Percentiles rank a stretch among this genome's conserved stretches.
Conservation (phyloP, 2,329 filamentous ascomycete genomes). For the Alternaria gaisen region DNA sequence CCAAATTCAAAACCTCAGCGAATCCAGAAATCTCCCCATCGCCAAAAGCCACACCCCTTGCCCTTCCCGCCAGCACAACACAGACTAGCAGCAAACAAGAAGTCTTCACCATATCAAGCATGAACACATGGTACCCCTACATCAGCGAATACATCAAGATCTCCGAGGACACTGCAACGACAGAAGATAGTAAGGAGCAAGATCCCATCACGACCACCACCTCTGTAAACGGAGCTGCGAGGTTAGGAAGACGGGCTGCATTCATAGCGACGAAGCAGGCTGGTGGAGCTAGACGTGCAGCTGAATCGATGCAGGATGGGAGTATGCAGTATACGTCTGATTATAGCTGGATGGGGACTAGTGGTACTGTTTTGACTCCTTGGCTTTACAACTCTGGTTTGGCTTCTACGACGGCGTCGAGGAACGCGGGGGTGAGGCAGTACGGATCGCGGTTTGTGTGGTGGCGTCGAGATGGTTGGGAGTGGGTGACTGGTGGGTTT, state of each 20-base stretch:
- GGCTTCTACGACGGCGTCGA: background rate
- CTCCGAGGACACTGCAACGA: background rate
- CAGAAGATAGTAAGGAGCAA: background rate
- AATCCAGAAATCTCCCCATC: background rate
- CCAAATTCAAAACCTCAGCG: background rate
- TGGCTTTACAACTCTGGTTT: fast-evolving
- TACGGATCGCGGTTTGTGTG: background rate
- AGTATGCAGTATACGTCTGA: background rate
- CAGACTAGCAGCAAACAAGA: background rate
- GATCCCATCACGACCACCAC: background rate
- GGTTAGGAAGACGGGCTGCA: background rate
- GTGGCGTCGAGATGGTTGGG: background rate
- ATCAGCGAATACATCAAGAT: slow-evolving; percentile 3
- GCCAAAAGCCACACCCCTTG: background rate
- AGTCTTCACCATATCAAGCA: background rate
- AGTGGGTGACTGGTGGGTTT: background rate
- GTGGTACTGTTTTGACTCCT: background rate
- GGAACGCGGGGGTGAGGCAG: background rate
- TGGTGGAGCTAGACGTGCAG: background rate
- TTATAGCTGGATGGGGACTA: background rate
- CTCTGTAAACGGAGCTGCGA: background rate
- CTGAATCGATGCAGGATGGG: background rate
- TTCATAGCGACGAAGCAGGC: background rate
- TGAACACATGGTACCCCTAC: slow-evolving; percentile 5
- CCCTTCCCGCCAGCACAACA: background rate